Conservation (phyloP, 768 basidiomycete species). For the Suillus placidus region DNA sequence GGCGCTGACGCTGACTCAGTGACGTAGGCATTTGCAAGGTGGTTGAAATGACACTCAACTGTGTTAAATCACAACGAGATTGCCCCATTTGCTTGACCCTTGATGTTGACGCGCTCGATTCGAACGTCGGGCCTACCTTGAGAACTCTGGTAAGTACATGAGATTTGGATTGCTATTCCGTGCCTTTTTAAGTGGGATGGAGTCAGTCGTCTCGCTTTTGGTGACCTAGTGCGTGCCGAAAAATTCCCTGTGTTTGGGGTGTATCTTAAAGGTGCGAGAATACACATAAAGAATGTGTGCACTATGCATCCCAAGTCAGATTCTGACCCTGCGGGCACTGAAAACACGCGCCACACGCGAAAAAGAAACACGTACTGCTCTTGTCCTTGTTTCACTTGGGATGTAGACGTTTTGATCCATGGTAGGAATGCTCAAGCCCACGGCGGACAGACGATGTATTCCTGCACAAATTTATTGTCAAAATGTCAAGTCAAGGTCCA, state of each 20-base stretch:
- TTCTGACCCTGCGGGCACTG: background rate
- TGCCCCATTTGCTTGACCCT: constrained; percentile 92
- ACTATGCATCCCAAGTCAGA: too few relatives aligned
- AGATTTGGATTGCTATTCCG: too few relatives aligned
- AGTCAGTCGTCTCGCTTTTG: background rate
- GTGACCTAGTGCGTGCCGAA: background rate
- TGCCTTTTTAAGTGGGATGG: background rate
- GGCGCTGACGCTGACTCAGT: constrained; percentile 39
- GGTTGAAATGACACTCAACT: constrained; percentile 93
- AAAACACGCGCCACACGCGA: background rate
- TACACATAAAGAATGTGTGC: too few relatives aligned
- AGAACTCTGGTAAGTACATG: constrained; percentile 69
- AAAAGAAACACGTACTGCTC: too few relatives aligned
- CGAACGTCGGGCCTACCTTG: constrained; percentile 59
- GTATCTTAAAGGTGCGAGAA: background rate
- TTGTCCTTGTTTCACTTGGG: too few relatives aligned
- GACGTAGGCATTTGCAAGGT: constrained; percentile 85
- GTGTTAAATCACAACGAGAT: constrained; percentile 83
- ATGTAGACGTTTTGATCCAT: background rate
- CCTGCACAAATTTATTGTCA: background rate
- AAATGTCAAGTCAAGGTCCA: constrained; percentile 9
- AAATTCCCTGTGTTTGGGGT: background rate
- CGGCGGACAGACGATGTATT: background rate
- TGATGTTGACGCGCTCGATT: constrained; percentile 94
- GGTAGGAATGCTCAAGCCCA: background rate